Base-by-base conservation (phyloP, 805 yeast species). In the Wickerhamiella hasegawae region DNA sequence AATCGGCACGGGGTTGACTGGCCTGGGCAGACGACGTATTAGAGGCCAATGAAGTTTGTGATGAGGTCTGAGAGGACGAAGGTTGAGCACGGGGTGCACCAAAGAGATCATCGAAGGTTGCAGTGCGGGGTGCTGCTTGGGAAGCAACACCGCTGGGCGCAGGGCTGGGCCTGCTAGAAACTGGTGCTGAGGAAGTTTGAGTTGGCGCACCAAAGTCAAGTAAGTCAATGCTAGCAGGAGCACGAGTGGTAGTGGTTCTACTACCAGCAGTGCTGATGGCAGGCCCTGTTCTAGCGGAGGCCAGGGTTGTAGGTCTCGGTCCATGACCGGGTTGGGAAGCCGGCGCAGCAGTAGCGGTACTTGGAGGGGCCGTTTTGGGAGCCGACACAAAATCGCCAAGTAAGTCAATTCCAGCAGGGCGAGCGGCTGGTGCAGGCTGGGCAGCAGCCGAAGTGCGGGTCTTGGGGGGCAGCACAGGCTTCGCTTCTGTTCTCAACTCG, bases 1-100 rank as follows among this genome's bases (percentile, higher is more conserved):
- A 66, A 50, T 87, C 96, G 3, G 90, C 87, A 49, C 94, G 68
- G 23, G 65, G 39, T 12, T 44, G 36, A 8, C 47, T 33, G 25
- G 54, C 41, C 28, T 45, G 27, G 21, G 48, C 37, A 23, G 27
- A 18, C 19, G 33, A 19, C 14, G 27, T 4, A 14, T 5, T 20
- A 9, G 32, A 22, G 24, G 24, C 31, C 8, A 10, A 15, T 11
- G 12, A 11, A n/a, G 27, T 15, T 9, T 5, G 33, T 16, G 26
- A n/a, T 10, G 19, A 8, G 12, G 33, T 5, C 18, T 10, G n/a
- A n/a, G 31, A 14, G 12, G 31, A 11, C 6, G 9, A 4, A 12
- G 31, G 18, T 4, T 18, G 18, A 14, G 16, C 19, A 5, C 16
- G 18, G 19, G 31, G 31, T 18, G 19, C 19, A 12, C 19, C 31